Percentiles rank a stretch among this genome's conserved stretches.
These are phyloP conservation scores for Umbelopsis isabellina DNA, from an alignment of 192 early-diverging fungal species.

Conservation along the genomic window DNA sequence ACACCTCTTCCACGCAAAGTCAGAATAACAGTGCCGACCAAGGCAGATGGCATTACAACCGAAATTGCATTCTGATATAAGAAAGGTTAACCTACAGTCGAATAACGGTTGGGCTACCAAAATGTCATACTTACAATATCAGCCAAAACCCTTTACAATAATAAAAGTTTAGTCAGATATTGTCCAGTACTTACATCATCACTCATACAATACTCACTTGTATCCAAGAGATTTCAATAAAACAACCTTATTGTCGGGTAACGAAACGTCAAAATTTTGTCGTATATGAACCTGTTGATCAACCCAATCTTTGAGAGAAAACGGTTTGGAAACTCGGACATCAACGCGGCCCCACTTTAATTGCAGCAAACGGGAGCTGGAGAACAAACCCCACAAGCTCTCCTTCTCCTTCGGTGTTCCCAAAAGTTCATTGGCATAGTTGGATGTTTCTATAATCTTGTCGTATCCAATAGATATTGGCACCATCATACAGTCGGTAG, in stretches of 20 bases:
- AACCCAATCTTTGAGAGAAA: constrained; percentile 69
- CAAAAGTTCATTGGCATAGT: constrained; percentile 77
- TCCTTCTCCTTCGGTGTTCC: constrained; percentile 84
- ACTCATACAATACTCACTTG: constrained; percentile 37
- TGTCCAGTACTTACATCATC: background rate
- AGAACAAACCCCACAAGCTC: constrained; percentile 69
- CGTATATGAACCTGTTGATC: constrained; percentile 60
- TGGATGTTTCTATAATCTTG: constrained; percentile 81
- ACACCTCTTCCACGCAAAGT: constrained; percentile 80
- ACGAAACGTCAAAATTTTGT: constrained; percentile 21
- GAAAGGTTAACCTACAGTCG: background rate
- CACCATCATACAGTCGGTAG: constrained; percentile 72
- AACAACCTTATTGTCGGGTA: constrained; percentile 44
- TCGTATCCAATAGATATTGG: constrained; percentile 87
- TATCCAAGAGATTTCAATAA: constrained; percentile 77
- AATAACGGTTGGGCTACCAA: background rate
- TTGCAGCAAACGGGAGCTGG: constrained; percentile 55
- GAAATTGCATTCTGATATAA: constrained; percentile 64
- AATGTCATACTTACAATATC: constrained; percentile 54
- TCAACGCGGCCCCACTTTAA: constrained; percentile 85
- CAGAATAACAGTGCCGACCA: constrained; percentile 79
- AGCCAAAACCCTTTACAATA: constrained; percentile 44
- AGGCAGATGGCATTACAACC: constrained; percentile 85
- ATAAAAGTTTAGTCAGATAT: background rate
- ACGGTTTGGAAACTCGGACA: constrained; percentile 78